Conservation (phyloP, 768 basidiomycete genomes). For the Heimioporus sp. region DNA sequence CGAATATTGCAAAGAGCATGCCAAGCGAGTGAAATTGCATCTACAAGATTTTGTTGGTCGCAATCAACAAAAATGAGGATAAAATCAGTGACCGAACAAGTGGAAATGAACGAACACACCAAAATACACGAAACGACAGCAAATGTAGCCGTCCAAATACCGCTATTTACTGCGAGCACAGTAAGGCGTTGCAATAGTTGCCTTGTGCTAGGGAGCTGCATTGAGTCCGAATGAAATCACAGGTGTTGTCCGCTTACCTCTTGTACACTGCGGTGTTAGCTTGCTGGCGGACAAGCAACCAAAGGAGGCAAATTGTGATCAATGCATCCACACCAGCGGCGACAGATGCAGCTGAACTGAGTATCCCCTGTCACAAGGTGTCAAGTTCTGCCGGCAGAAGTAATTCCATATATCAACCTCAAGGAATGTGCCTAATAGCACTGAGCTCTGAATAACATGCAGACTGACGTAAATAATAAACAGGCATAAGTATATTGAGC, state of each 20-base stretch:
- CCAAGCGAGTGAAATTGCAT: neutral
- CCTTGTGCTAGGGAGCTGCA: neutral
- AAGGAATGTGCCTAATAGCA: neutral
- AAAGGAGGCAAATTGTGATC: too few relatives aligned
- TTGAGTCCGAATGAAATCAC: too few relatives aligned
- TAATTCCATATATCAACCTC: too few relatives aligned
- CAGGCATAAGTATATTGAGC: neutral
- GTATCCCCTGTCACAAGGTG: too few relatives aligned
- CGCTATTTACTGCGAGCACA: conserved; percentile 6
- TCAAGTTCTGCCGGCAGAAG: too few relatives aligned
- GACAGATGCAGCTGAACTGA: too few relatives aligned
- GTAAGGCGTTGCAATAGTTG: neutral
- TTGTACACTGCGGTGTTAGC: too few relatives aligned
- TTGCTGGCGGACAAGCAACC: too few relatives aligned
- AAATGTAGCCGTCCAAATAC: conserved; percentile 49
- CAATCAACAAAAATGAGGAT: neutral
- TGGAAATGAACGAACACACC: conserved; percentile 36
- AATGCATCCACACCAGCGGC: too few relatives aligned
- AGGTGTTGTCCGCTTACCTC: too few relatives aligned
- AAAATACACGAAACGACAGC: conserved; percentile 29
- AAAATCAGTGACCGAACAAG: neutral
- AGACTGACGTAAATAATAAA: neutral
- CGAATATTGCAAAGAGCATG: neutral
- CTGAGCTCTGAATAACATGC: neutral
- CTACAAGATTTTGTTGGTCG: neutral